Conservation (phyloP, 495 filamentous ascomycete species). For the Hypoxylon lienhwacheense region DNA sequence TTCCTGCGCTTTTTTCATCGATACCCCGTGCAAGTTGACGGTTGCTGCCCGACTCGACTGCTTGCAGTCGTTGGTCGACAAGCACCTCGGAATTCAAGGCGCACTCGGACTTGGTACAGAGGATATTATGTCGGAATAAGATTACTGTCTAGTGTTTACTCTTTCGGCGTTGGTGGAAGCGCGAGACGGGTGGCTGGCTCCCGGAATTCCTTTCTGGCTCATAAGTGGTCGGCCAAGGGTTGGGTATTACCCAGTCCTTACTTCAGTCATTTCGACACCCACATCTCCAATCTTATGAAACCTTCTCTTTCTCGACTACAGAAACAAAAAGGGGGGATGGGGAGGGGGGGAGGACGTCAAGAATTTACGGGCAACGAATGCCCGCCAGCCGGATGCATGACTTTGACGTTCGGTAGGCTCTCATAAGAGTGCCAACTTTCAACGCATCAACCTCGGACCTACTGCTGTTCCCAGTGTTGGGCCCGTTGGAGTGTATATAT, state of each 20-base stretch:
- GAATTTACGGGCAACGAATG: constrained; percentile 7
- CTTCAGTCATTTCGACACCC: constrained; percentile 10
- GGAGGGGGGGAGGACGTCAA: neutral
- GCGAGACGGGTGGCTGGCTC: constrained; percentile 14
- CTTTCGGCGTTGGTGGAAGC: constrained; percentile 22
- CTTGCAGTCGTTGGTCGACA: constrained; percentile 9
- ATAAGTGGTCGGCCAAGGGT: neutral
- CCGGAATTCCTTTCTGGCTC: constrained; percentile 9
- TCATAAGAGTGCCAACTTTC: neutral
- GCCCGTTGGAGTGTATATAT: constrained; percentile 25
- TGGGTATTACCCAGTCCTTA: constrained; percentile 1
- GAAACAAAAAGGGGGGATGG: too few relatives aligned
- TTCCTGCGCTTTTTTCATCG: constrained; percentile 22
- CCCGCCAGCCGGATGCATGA: neutral
- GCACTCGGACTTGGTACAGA: constrained; percentile 24
- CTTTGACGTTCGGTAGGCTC: neutral
- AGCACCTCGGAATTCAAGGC: constrained; percentile 20
- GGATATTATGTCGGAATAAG: constrained; percentile 24
- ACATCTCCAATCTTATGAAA: neutral
- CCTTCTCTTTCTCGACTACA: neutral
- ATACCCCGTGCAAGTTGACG: constrained; percentile 27
- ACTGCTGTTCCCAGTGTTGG: constrained; percentile 5
- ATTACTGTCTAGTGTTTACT: constrained; percentile 25
- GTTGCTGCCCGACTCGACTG: constrained; percentile 11
- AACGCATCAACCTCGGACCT: neutral